A percentile compares a stretch with the other conserved stretches of the same genome.
These are phyloP conservation scores for Syncephalis plumigaleata DNA, from an alignment of 371 early-diverging fungal genomes.

Conservation along the genomic window DNA sequence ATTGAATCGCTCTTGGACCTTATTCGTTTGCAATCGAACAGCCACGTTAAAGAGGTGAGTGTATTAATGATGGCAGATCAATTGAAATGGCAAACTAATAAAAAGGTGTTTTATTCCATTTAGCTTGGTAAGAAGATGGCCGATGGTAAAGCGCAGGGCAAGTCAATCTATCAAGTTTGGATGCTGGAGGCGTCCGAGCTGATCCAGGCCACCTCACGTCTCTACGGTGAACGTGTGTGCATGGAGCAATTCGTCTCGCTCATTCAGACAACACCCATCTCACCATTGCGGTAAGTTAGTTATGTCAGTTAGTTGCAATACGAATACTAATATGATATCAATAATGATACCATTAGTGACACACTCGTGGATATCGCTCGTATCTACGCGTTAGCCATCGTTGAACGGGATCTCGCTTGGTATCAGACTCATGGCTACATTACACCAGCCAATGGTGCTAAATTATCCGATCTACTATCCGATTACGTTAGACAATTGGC, in stretches of 20 bases:
- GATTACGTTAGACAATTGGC: slow-evolving; percentile 21
- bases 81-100: too few species aligned
- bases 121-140: slow-evolving; percentile 25
- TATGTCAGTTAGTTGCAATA: too few species aligned
- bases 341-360: slow-evolving; percentile 13
- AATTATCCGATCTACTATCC: slow-evolving; percentile 17
- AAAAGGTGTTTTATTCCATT: too few species aligned
- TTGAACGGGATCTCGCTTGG: slow-evolving; percentile 28
- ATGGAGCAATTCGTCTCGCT: slow-evolving; percentile 25
- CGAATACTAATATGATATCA: slow-evolving; percentile 9
- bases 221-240: slow-evolving; percentile 43
- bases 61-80: background rate
- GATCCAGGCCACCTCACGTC: slow-evolving; percentile 35
- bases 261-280: slow-evolving; percentile 7
- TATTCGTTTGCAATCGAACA: slow-evolving; percentile 23
- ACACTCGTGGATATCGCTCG: slow-evolving; percentile 17
- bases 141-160: slow-evolving; percentile 19
- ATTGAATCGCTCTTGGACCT: slow-evolving; percentile 22
- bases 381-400: slow-evolving; percentile 24
- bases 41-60: slow-evolving; percentile 22
- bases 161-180: slow-evolving; percentile 44
- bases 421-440: slow-evolving; percentile 25
- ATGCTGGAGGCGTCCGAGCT: slow-evolving; percentile 45
- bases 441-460: slow-evolving; percentile 16
- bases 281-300: too few species aligned